These are phyloP conservation scores for Echium plantagineum DNA, from an alignment of 257 asterid genomes.

Conservation along the genomic window DNA sequence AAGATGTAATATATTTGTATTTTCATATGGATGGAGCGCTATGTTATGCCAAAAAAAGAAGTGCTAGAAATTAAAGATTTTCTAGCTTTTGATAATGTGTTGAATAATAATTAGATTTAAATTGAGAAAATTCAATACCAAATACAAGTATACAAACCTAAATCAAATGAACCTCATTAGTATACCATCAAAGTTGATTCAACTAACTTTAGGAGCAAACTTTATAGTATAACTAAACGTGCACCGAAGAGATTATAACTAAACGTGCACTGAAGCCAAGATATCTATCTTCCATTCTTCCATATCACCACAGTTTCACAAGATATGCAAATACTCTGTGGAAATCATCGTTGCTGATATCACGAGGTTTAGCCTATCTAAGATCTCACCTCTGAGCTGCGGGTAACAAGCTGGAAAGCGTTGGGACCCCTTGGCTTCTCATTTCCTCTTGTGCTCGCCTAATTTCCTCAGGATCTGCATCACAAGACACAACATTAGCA, in stretches of 20 bases:
- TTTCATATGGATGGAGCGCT: too few species aligned
- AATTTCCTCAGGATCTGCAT: slow-evolving; percentile 83
- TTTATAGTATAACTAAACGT: not conserved
- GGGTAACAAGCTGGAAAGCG: slow-evolving; percentile 55
- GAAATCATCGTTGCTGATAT: not conserved
- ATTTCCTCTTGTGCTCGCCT: slow-evolving; percentile 93
- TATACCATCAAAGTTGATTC: too few species aligned
- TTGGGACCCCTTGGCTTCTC: slow-evolving; percentile 92
- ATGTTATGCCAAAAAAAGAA: too few species aligned
- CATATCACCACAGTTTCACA: not conserved
- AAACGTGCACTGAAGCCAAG: too few species aligned
- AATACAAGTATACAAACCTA: too few species aligned
- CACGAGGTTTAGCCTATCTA: not conserved
- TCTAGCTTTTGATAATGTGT: too few species aligned
- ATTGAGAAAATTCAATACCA: too few species aligned
- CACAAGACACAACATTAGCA: not conserved
- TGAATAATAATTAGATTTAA: too few species aligned
- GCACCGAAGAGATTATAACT: not conserved
- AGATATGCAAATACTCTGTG: not conserved
- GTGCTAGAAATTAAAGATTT: too few species aligned
- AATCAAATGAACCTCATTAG: not conserved
- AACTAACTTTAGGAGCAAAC: not conserved
- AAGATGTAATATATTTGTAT: too few species aligned
- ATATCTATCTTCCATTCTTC: not conserved
- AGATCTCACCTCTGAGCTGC: slow-evolving; percentile 74